Base-by-base conservation (phyloP, 1,284 basidiomycete species). In the Cerioporus squamosus region DNA sequence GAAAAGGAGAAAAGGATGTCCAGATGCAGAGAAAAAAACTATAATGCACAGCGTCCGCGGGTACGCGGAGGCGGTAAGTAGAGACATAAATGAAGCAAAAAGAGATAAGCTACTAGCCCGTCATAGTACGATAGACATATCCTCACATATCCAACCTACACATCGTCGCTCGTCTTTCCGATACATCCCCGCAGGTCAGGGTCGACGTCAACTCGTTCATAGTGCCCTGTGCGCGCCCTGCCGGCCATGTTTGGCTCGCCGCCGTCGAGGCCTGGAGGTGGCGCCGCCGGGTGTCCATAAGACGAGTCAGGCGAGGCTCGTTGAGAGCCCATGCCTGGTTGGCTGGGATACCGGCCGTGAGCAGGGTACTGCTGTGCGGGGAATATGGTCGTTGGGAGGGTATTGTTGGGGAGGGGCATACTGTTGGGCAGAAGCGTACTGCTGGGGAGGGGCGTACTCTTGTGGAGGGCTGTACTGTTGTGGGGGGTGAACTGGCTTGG, bases 401-500 rank as follows among this genome's bases (percentile, higher is more conserved):
- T 42, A 33, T 48, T 42, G 22, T 20, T 51, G 50, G 22, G 43
- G 50, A 39, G 56, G 33, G 10, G 33, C 26, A 17, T 17, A 48
- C 15, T 38, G 23, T 33, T 36, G 33, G 31, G 42, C 17, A n/a
- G n/a, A n/a, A 17, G 18, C 42, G 29, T 42, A 59, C 29, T 39
- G 42, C 23, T 51, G 45, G 10, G 52, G 44, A 15, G 44, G 42
- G 5, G 46, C 17, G 23, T 60, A 53, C 36, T 57, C 53, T 42
- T 57, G 61, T 29, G 26, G 26, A 17, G 44, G 44, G 24, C 71
- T 70, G 38, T 66, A 73, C 33, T 71, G 70, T 40, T 74, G 72
- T 23, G 72, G 29, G 67, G 55, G 46, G 53, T 17, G 46, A 43
- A 57, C 14, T 62, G 54, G 44, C 36, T 67, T 33, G 66, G 40